phyloP scores from a whole-genome alignment of 495 filamentous ascomycete genomes.

The Chaetomium fimeti region DNA sequence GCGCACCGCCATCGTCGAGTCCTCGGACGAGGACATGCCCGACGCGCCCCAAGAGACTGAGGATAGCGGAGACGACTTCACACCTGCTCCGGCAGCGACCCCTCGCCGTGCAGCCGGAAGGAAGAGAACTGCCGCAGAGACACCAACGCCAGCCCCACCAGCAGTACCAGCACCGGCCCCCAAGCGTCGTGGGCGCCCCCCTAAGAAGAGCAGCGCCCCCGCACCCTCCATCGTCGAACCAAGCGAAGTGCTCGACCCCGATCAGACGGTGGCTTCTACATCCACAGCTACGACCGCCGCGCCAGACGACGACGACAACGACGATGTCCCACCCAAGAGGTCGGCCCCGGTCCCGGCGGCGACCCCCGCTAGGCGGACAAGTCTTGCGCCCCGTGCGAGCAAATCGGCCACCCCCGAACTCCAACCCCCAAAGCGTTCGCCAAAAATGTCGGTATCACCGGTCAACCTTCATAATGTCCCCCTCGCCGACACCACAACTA shows the following conservation, averaged over 20 bases:
- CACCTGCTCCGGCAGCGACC: conserved; percentile 60
- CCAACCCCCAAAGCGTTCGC: conserved; percentile 49
- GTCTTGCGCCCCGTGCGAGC: conserved; percentile 54
- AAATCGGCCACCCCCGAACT: conserved; percentile 52
- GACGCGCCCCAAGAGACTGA: conserved; percentile 58
- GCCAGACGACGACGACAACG: conserved; percentile 40
- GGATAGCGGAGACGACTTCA: conserved; percentile 74
- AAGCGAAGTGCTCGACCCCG: conserved; percentile 59
- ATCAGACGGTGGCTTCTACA: conserved; percentile 46
- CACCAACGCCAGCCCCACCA: conserved; percentile 18
- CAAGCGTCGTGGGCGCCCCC: conserved; percentile 34
- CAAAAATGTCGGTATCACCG: conserved; percentile 44
- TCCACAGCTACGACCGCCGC: conserved; percentile 30
- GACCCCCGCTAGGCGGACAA: conserved; percentile 58
- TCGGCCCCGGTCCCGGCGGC: conserved; percentile 52
- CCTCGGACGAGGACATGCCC: conserved; percentile 66
- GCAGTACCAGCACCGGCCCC: conserved; percentile 16
- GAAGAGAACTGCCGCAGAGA: conserved; percentile 50
- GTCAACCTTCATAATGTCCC: conserved; percentile 57
- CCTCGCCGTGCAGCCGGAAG: conserved; percentile 50
- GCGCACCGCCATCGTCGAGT: conserved; percentile 69
- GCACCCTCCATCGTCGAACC: conserved; percentile 50
- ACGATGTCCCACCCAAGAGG: conserved; percentile 55
- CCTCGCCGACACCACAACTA: conserved; percentile 73
- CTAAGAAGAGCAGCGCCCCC: conserved; percentile 38